Conservation (phyloP, 225 moss, liverwort and hornwort species). For the Rhytidiadelphus loreus region DNA sequence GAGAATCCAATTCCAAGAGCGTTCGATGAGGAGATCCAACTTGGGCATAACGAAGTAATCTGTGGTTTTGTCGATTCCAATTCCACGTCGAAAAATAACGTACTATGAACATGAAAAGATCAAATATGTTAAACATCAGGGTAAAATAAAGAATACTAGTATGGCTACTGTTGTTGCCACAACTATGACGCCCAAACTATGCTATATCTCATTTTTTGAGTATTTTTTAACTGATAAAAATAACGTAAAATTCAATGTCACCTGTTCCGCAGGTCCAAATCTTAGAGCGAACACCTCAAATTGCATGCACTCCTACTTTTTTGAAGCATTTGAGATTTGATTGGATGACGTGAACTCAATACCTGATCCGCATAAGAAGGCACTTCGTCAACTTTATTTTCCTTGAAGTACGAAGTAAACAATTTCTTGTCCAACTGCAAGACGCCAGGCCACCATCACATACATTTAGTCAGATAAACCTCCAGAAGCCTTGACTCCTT, state of each 20-base stretch:
- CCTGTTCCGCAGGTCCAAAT: background rate
- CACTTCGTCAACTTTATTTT: constrained; percentile 45
- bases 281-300: background rate
- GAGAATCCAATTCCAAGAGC: constrained; percentile 39
- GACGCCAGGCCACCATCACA: background rate
- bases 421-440: constrained; percentile 61
- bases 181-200: background rate
- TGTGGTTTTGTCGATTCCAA: constrained; percentile 57
- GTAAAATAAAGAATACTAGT: background rate
- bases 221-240: background rate
- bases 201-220: background rate
- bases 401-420: constrained; percentile 35
- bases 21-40: constrained; percentile 48
- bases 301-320: background rate
- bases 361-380: constrained; percentile 54
- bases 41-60: constrained; percentile 61
- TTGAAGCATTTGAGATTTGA: background rate
- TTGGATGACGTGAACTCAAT: background rate
- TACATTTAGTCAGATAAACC: background rate
- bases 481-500: background rate
- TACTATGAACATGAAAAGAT: constrained; percentile 24
- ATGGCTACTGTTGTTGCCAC: background rate
- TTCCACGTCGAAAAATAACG: constrained; percentile 55
- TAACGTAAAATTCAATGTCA: background rate
- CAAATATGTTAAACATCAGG: background rate